Evolutionary conservation across 306 rosid species (phyloP).

Genomic region (Vigna angularis): DNA sequence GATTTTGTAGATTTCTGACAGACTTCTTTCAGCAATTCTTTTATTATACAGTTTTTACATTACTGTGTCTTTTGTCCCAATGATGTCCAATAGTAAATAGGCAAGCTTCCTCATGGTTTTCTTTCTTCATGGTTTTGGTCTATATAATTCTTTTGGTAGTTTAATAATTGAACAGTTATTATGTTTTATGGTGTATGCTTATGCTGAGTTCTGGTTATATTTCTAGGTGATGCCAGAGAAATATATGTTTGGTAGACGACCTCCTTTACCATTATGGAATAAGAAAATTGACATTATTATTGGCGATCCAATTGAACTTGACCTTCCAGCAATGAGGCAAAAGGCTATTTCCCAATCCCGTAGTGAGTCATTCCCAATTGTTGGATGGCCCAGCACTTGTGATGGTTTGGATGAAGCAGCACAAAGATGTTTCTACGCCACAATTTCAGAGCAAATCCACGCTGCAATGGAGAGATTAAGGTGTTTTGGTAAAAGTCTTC

Average conservation of each 20-base stretch:
- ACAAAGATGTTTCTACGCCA: slow-evolving; percentile 67
- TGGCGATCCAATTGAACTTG: slow-evolving; percentile 85
- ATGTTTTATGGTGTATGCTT: slow-evolving; percentile 32
- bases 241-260: slow-evolving; percentile 70
- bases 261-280: slow-evolving; percentile 75
- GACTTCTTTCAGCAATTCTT: too few relatives aligned
- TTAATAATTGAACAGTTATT: slow-evolving; percentile 13
- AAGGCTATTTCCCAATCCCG: slow-evolving; percentile 63
- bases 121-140: neutral
- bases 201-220: slow-evolving; percentile 37
- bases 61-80: neutral
- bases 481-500: slow-evolving; percentile 45
- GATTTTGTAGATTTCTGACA: neutral
- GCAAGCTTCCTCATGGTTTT: slow-evolving; percentile 10
- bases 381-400: slow-evolving; percentile 69
- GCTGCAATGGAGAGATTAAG: slow-evolving; percentile 73
- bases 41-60: neutral
- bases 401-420: slow-evolving; percentile 81
- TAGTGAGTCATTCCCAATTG: slow-evolving; percentile 47
- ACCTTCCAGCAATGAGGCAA: slow-evolving; percentile 71
- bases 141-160: slow-evolving; percentile 20
- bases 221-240: slow-evolving; percentile 93
- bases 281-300: slow-evolving; percentile 71
- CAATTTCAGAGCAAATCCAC: slow-evolving; percentile 74
- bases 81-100: neutral